Conservation (phyloP, 2,329 filamentous ascomycete species). For the Xenoacremonium recifei region DNA sequence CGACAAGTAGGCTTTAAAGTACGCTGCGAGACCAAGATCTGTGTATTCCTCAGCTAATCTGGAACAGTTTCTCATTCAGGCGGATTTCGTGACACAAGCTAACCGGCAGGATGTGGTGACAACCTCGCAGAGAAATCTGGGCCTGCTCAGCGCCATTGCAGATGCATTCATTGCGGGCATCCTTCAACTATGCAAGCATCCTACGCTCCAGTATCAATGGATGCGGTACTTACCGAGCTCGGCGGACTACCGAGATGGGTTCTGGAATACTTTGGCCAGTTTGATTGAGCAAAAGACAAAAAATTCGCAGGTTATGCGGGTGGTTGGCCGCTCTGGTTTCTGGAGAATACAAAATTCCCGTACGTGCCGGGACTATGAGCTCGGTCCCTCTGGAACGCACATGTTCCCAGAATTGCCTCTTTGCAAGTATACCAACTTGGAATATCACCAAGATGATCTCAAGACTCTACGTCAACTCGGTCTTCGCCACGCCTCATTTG, state of each 20-base stretch:
- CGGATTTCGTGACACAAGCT: conserved; percentile 48
- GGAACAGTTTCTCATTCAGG: conserved; percentile 45
- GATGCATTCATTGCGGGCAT: conserved; percentile 38
- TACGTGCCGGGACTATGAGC: no score
- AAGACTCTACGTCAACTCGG: not conserved
- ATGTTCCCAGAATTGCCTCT: not conserved
- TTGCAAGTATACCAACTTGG: not conserved
- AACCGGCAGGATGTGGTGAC: conserved; percentile 41
- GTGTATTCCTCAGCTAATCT: not conserved
- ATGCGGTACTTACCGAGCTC: conserved; percentile 31
- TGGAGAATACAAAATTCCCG: no score
- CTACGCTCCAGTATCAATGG: conserved; percentile 41
- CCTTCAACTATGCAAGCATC: conserved; percentile 36
- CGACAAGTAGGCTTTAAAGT: conserved; percentile 41
- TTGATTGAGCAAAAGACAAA: not conserved
- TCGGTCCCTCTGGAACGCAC: not conserved
- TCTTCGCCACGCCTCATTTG: not conserved
- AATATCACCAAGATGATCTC: not conserved
- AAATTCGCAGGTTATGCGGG: not conserved
- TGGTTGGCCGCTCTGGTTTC: not conserved
- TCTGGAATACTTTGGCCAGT: conserved; percentile 1
- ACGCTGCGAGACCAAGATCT: conserved; percentile 5
- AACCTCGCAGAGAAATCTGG: conserved; percentile 37
- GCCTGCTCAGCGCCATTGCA: conserved; percentile 34
- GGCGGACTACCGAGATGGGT: not conserved